Conservation (phyloP, 768 basidiomycete genomes). For the Russula sp. region DNA sequence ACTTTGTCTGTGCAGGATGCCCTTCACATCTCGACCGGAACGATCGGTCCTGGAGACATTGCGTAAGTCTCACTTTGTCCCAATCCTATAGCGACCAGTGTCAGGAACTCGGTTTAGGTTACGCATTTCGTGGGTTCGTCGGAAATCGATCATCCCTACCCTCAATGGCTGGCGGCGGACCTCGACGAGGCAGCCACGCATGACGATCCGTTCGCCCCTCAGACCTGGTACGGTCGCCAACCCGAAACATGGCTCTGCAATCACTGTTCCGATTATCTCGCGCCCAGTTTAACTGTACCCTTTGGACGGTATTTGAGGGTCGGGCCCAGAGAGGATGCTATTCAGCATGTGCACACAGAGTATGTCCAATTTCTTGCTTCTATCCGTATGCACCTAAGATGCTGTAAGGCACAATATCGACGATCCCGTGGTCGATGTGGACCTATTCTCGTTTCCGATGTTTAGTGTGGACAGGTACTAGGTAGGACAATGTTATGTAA, state of each 20-base stretch:
- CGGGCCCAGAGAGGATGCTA: not conserved
- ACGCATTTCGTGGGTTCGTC: not conserved
- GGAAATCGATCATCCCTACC: not conserved
- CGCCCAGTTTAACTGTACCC: not conserved
- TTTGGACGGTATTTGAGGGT: not conserved
- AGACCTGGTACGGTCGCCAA: not conserved
- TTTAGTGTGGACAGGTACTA: not conserved
- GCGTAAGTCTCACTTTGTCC: constrained; percentile 3
- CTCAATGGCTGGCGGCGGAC: constrained; percentile 1
- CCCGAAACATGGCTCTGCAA: constrained; percentile 13
- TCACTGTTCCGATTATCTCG: constrained; percentile 6
- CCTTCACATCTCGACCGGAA: not conserved
- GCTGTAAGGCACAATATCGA: constrained; percentile 5
- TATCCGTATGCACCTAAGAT: not conserved
- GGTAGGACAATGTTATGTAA: no score
- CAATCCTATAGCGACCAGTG: not conserved
- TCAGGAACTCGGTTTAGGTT: constrained; percentile 1
- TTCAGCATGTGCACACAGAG: not conserved
- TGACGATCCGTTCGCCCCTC: no score
- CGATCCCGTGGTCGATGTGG: not conserved
- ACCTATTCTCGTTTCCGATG: not conserved
- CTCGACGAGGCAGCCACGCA: not conserved
- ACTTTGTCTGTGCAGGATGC: constrained; percentile 9
- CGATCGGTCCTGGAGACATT: constrained; percentile 4
- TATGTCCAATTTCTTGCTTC: not conserved